Percentiles rank a stretch among this genome's conserved stretches.
Conservation (phyloP, 495 filamentous ascomycete genomes). For the Xylaria grammica region DNA sequence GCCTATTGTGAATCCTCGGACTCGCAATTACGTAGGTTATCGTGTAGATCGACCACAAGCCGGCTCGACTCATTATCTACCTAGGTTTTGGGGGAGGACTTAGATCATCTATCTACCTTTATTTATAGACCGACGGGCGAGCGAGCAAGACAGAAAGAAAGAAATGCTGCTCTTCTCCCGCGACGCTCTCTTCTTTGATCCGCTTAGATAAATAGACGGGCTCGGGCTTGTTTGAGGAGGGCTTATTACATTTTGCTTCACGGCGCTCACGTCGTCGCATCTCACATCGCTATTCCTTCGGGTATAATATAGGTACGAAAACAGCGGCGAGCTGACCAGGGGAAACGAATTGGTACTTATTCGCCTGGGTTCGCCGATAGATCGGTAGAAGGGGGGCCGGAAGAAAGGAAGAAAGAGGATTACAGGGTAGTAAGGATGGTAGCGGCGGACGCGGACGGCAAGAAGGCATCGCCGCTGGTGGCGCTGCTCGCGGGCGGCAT, state of each 20-base stretch:
- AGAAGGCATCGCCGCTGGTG: conserved; percentile 47
- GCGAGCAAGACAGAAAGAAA: no score
- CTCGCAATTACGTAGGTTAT: conserved; percentile 3
- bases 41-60: not conserved
- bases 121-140: not conserved
- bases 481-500: conserved; percentile 60
- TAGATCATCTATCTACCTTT: not conserved
- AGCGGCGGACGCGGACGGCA: conserved; percentile 29
- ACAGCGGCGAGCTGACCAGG: no score
- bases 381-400: not conserved
- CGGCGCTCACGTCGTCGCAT: no score
- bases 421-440: not conserved
- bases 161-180: not conserved
- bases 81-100: no score
- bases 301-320: no score
- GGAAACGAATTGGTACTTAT: no score
- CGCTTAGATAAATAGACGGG: not conserved
- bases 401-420: not conserved
- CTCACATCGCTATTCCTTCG: not conserved
- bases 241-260: no score
- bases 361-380: not conserved
- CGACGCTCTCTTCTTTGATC: not conserved
- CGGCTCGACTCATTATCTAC: not conserved
- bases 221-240: not conserved
- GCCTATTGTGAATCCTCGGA: not conserved